Evolutionary conservation across 352 stramenopile species (phyloP).

Genomic region (Plasmopara muralis): DNA sequence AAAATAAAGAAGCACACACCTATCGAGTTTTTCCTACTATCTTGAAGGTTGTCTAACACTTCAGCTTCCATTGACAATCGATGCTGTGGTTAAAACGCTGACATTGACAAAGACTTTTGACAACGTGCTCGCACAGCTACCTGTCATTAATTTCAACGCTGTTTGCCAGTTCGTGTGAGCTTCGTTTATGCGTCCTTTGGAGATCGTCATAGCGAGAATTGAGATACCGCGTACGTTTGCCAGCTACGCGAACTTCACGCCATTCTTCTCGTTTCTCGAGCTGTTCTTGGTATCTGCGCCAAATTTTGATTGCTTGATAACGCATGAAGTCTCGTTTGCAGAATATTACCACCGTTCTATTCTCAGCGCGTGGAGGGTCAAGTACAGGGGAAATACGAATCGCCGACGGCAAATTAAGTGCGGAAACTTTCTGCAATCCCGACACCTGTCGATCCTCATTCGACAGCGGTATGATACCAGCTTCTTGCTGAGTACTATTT

Average conservation of each 20-base stretch:
- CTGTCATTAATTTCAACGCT: slow-evolving; percentile 9
- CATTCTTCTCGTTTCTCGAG: slow-evolving; percentile 40
- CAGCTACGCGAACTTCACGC: slow-evolving; percentile 35
- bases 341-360: slow-evolving; percentile 72
- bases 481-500: slow-evolving; percentile 1
- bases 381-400: slow-evolving; percentile 2
- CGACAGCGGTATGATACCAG: not conserved
- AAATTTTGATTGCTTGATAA: slow-evolving; percentile 61
- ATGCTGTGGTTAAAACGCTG: slow-evolving; percentile 1
- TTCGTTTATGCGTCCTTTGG: slow-evolving; percentile 16
- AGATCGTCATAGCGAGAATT: slow-evolving; percentile 34
- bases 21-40: too few species aligned
- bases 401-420: not conserved
- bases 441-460: not conserved
- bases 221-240: slow-evolving; percentile 49
- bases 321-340: slow-evolving; percentile 78
- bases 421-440: not conserved
- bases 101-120: not conserved
- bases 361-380: slow-evolving; percentile 9
- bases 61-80: too few species aligned
- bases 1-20: too few species aligned
- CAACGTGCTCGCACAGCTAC: not conserved
- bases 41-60: too few species aligned
- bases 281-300: slow-evolving; percentile 70
- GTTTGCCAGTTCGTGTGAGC: slow-evolving; percentile 14